phyloP scores from a whole-genome alignment of 768 basidiomycete species.

The Boletus subparvulus region DNA sequence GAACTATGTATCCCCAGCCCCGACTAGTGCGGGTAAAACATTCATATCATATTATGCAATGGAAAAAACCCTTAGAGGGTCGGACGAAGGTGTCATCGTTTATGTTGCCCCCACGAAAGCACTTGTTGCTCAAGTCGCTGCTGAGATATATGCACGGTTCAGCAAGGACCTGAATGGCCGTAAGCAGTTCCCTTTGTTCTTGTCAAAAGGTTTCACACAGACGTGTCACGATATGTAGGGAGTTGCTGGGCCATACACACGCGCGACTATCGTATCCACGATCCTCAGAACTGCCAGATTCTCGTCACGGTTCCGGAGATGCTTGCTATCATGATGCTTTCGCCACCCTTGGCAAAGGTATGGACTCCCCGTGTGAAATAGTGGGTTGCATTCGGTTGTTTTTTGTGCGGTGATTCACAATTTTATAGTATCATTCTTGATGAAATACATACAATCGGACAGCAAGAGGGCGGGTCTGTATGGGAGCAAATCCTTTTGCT shows the following conservation, averaged over 20 bases:
- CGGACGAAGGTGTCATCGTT: slow-evolving; percentile 66
- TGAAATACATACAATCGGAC: slow-evolving; percentile 63
- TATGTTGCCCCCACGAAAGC: slow-evolving; percentile 79
- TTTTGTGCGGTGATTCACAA: not conserved
- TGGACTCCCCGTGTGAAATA: slow-evolving; percentile 68
- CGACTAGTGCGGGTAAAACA: slow-evolving; percentile 73
- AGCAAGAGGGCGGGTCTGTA: slow-evolving; percentile 64
- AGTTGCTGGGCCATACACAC: slow-evolving; percentile 67
- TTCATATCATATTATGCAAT: slow-evolving; percentile 79
- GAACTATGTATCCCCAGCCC: slow-evolving; percentile 40
- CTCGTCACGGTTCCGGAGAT: slow-evolving; percentile 74
- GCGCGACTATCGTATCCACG: slow-evolving; percentile 59
- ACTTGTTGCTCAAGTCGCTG: slow-evolving; percentile 67
- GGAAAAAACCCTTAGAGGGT: slow-evolving; percentile 61
- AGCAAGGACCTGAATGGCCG: slow-evolving; percentile 51
- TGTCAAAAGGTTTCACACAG: not conserved
- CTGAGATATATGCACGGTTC: slow-evolving; percentile 73
- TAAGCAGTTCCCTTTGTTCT: slow-evolving; percentile 26
- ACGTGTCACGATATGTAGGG: slow-evolving; percentile 33
- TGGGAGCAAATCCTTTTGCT: slow-evolving; percentile 77
- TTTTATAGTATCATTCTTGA: slow-evolving; percentile 56
- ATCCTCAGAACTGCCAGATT: slow-evolving; percentile 68
- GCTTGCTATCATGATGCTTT: slow-evolving; percentile 65
- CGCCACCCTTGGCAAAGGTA: slow-evolving; percentile 55
- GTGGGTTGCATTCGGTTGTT: slow-evolving; percentile 29